Conservation (phyloP, 2,329 filamentous ascomycete genomes). For the Fusarium vanettenii region DNA sequence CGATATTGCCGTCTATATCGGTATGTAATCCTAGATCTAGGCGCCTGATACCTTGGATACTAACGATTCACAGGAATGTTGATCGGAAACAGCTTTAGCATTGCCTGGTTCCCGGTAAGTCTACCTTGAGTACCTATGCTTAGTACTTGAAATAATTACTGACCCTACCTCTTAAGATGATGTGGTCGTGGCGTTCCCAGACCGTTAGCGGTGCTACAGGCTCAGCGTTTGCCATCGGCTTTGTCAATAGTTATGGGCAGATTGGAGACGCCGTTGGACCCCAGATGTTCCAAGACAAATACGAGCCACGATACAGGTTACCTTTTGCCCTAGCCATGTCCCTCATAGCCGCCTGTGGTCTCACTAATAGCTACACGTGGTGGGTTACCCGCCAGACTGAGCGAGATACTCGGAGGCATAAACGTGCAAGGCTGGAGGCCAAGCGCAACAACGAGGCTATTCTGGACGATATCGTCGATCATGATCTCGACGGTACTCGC, state of each 20-base stretch:
- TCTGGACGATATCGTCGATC: background rate
- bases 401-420: background rate
- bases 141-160: background rate
- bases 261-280: background rate
- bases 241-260: background rate
- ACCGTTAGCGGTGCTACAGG: background rate
- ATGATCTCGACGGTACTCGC: background rate
- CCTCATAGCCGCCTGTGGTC: background rate
- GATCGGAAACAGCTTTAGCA: background rate
- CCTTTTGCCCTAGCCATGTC: background rate
- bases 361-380: background rate
- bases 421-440: background rate
- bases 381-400: background rate
- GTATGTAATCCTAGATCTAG: background rate
- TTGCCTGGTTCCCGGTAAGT: background rate
- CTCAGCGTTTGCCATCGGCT: background rate
- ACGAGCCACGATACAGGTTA: background rate
- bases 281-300: background rate
- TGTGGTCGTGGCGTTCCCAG: background rate
- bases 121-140: background rate
- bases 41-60: background rate
- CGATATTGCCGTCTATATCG: background rate
- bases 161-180: background rate
- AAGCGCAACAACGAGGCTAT: background rate
- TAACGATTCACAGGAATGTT: background rate